Percentiles rank a stretch among this genome's conserved stretches.
Conservation (phyloP, 2,329 filamentous ascomycete genomes). For the Cadophora gregata region DNA sequence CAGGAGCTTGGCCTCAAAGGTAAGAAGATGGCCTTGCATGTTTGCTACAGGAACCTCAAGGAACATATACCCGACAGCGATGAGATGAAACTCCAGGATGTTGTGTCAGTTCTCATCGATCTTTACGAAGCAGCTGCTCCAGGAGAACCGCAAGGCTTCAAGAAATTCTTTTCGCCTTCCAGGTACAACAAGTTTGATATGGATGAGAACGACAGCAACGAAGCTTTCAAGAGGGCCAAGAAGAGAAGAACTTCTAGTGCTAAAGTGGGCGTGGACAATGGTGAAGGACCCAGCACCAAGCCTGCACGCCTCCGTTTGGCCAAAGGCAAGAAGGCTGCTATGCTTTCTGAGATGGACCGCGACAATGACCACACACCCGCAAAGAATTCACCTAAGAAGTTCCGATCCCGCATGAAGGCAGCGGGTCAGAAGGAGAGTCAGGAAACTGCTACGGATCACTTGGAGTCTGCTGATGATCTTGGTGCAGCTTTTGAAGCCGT, state of each 20-base stretch:
- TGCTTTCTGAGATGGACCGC: constrained; percentile 19
- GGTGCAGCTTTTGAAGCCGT: constrained; percentile 1
- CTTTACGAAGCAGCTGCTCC: constrained; percentile 37
- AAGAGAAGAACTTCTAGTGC: not conserved
- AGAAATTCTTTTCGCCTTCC: not conserved
- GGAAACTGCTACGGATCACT: not conserved
- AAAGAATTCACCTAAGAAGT: constrained; percentile 14
- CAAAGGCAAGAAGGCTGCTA: constrained; percentile 12
- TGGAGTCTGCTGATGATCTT: constrained; percentile 7
- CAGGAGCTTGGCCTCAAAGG: constrained; percentile 51
- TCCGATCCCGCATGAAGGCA: constrained; percentile 21
- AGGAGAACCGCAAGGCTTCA: constrained; percentile 31
- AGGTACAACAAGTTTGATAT: not conserved
- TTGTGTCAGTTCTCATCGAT: constrained; percentile 37
- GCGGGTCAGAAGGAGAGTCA: constrained; percentile 12
- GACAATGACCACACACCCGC: not conserved
- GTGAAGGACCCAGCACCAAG: constrained; percentile 9
- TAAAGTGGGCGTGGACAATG: not conserved
- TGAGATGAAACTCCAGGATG: constrained; percentile 41
- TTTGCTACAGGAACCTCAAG: constrained; percentile 41
- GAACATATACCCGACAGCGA: constrained; percentile 37
- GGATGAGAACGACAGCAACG: constrained; percentile 12
- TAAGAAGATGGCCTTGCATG: constrained; percentile 39
- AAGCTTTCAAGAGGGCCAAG: constrained; percentile 10
- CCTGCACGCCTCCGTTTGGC: not conserved